Evolutionary conservation across 495 filamentous ascomycete species (phyloP).

Genomic region (Collariella sp.): DNA sequence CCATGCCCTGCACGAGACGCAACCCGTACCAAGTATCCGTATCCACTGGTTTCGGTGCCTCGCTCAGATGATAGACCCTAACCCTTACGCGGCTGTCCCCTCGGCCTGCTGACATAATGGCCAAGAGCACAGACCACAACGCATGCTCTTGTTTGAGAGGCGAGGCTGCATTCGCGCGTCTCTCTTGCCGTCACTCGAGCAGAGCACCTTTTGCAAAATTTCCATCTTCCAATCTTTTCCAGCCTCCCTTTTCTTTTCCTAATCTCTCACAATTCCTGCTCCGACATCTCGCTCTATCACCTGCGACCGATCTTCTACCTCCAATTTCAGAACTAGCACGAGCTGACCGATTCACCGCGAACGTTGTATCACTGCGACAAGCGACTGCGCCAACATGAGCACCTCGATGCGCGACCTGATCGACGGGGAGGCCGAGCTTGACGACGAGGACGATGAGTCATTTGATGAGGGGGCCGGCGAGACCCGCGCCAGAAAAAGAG

Average conservation of each 20-base stretch:
- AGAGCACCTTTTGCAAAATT: slow-evolving; percentile 15
- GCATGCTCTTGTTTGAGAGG: not conserved
- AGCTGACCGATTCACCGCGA: not conserved
- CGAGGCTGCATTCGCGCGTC: slow-evolving; percentile 8
- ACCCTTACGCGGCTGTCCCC: too few species aligned
- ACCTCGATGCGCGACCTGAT: slow-evolving; percentile 58
- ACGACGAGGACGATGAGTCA: slow-evolving; percentile 89
- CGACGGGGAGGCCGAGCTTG: slow-evolving; percentile 74
- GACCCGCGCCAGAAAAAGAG: slow-evolving; percentile 28
- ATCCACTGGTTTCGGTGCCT: too few species aligned
- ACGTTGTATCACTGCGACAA: not conserved
- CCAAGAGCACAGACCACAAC: not conserved
- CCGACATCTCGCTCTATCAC: not conserved
- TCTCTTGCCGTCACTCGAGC: not conserved
- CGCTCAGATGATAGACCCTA: too few species aligned
- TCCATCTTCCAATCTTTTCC: slow-evolving; percentile 5
- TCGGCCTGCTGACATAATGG: not conserved
- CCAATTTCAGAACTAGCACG: not conserved
- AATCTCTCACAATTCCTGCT: not conserved
- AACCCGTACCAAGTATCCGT: too few species aligned
- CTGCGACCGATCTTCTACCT: not conserved
- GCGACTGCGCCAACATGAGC: slow-evolving; percentile 48
- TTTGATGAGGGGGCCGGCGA: slow-evolving; percentile 76
- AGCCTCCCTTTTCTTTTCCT: slow-evolving; percentile 7
- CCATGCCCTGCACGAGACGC: too few species aligned